phyloP scores from a whole-genome alignment of 2,329 filamentous ascomycete genomes.

The Paracamarosporium sp. region DNA sequence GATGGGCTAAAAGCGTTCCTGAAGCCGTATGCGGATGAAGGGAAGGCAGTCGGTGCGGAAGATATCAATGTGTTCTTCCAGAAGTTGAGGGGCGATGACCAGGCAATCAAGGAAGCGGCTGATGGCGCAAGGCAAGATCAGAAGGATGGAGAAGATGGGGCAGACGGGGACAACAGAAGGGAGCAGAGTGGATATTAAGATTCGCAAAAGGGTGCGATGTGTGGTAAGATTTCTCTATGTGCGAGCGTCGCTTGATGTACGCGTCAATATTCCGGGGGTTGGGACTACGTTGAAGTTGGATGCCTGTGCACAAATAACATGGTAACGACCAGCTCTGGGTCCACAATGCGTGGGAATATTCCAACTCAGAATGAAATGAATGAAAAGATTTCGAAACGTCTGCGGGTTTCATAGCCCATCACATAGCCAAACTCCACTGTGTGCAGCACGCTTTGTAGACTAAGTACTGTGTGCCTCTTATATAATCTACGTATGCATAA shows the following conservation, averaged over 20 bases:
- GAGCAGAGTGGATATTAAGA: slow-evolving; percentile 50
- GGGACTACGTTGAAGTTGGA: too few species aligned
- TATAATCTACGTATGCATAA: background rate
- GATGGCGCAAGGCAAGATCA: slow-evolving; percentile 36
- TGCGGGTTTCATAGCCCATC: too few species aligned
- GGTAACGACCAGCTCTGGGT: too few species aligned
- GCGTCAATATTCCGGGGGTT: background rate
- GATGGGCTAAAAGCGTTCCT: slow-evolving; percentile 96
- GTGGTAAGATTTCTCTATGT: background rate
- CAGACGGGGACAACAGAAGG: slow-evolving; percentile 36
- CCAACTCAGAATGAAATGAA: too few species aligned
- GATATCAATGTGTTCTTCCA: slow-evolving; percentile 98
- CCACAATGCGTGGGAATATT: too few species aligned
- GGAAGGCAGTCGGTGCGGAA: slow-evolving; percentile 86
- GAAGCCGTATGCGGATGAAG: slow-evolving; percentile 90
- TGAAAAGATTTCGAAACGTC: too few species aligned
- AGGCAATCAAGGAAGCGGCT: slow-evolving; percentile 62
- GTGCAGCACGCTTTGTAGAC: too few species aligned
- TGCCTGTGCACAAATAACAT: too few species aligned
- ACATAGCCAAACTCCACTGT: too few species aligned
- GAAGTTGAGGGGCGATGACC: slow-evolving; percentile 85
- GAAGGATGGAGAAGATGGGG: slow-evolving; percentile 34
- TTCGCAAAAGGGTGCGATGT: background rate
- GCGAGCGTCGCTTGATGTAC: background rate
- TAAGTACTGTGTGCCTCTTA: too few species aligned